Evolutionary conservation across 768 basidiomycete species (phyloP).

Genomic region (Suillus brevipes): DNA sequence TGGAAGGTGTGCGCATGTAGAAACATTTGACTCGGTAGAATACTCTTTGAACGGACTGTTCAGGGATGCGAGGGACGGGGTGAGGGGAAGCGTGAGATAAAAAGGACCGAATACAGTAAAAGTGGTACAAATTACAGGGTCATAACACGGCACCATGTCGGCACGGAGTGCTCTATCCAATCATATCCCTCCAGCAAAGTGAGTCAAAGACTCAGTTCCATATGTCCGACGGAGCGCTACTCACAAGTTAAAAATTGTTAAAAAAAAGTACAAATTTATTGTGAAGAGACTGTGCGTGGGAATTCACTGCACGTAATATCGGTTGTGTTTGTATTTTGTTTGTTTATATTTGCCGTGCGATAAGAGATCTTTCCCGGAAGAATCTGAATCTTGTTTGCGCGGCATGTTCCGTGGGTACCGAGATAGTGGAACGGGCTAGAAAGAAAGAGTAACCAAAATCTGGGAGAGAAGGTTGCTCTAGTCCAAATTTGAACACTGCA

Average conservation of each 20-base stretch:
- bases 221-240: conserved; percentile 8
- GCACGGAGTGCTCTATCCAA: conserved; percentile 1
- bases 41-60: not conserved
- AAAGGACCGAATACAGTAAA: not conserved
- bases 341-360: conserved; percentile 17
- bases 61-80: conserved; percentile 5
- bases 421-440: conserved; percentile 33
- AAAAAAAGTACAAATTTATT: conserved; percentile 1
- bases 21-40: conserved; percentile 1
- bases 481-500: conserved; percentile 28
- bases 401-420: conserved; percentile 35
- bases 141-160: not conserved
- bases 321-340: conserved; percentile 26
- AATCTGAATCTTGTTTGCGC: conserved; percentile 24
- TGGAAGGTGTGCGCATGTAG: not conserved
- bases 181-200: not conserved
- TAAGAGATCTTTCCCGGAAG: conserved; percentile 28
- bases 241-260: not conserved
- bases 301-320: conserved; percentile 31
- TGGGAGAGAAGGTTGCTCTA: conserved; percentile 32
- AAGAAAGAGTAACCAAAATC: conserved; percentile 41
- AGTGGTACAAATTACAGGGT: conserved; percentile 2
- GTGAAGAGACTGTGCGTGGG: conserved; percentile 32
- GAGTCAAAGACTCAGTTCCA: conserved; percentile 20
- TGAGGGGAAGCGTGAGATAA: conserved; percentile 13